Conservation (phyloP, 148 eudicot species). For the Rhododendron williamsianum region DNA sequence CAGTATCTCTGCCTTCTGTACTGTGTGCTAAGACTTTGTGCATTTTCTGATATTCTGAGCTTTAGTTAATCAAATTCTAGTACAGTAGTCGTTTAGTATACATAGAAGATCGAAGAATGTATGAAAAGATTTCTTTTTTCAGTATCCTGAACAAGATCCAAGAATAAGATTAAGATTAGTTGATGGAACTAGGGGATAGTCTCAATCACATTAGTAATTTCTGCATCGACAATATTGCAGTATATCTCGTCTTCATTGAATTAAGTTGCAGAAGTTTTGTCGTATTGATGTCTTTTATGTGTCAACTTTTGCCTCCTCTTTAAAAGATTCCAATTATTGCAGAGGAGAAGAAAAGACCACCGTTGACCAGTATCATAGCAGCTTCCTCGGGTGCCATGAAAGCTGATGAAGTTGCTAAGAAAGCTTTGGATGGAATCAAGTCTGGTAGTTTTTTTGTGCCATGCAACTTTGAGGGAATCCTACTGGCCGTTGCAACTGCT, state of each 20-base stretch:
- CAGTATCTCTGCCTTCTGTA: neutral
- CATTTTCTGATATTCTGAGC: neutral
- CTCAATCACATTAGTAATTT: neutral
- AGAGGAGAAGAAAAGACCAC: constrained; percentile 66
- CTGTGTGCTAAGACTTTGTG: neutral
- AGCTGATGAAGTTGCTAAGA: constrained; percentile 82
- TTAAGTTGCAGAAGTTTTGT: neutral
- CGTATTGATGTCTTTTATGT: neutral
- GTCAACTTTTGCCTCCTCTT: neutral
- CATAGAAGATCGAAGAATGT: neutral
- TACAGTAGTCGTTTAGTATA: neutral
- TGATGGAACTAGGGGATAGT: neutral
- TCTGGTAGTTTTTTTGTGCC: constrained; percentile 61
- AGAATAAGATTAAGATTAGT: neutral
- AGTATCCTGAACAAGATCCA: neutral
- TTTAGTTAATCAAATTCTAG: neutral
- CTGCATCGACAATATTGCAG: neutral
- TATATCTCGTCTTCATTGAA: neutral
- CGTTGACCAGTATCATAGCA: constrained; percentile 65
- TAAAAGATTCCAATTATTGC: constrained; percentile 14
- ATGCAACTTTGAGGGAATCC: constrained; percentile 73
- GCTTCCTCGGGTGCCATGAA: constrained; percentile 80
- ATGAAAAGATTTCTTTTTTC: neutral
- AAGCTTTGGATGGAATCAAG: constrained; percentile 62
- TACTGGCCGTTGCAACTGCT: constrained; percentile 66